These are phyloP conservation scores for Bassia scoparia DNA, from an alignment of 148 eudicot species.

Conservation along the genomic window DNA sequence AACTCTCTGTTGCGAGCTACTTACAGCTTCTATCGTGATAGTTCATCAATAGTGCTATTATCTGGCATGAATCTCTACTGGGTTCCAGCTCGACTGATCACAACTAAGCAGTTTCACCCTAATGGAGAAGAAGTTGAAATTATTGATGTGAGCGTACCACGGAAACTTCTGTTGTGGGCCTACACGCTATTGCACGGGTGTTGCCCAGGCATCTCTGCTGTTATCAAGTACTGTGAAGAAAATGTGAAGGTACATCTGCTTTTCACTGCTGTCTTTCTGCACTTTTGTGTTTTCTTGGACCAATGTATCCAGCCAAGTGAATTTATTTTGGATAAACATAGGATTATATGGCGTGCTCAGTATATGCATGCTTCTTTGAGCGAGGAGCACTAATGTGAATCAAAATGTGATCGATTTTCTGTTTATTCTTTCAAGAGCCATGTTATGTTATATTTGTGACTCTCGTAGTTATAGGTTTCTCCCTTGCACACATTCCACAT, in stretches of 20 bases:
- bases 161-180: constrained; percentile 92
- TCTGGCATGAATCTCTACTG: constrained; percentile 67
- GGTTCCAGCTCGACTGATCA: constrained; percentile 58
- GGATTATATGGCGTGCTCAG: not conserved
- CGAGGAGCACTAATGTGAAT: not conserved
- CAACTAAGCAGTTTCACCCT: constrained; percentile 47
- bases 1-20: constrained; percentile 70
- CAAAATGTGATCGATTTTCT: not conserved
- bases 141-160: constrained; percentile 68
- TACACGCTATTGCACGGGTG: constrained; percentile 82
- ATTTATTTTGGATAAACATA: no score
- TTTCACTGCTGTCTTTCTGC: constrained; percentile 4
- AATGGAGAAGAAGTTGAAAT: constrained; percentile 62
- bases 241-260: constrained; percentile 60
- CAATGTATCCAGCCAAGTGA: not conserved
- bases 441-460: not conserved
- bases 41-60: constrained; percentile 62
- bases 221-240: constrained; percentile 90
- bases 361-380: not conserved
- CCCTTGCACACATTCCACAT: not conserved
- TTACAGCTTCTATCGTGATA: constrained; percentile 78
- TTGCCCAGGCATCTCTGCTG: constrained; percentile 62
- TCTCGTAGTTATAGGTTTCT: not conserved
- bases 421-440: not conserved
- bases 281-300: not conserved